Evolutionary conservation across 2,329 filamentous ascomycete genomes (phyloP), one percentile per base, ranked within the genome.

Genomic region (Pyricularia grisea): DNA sequence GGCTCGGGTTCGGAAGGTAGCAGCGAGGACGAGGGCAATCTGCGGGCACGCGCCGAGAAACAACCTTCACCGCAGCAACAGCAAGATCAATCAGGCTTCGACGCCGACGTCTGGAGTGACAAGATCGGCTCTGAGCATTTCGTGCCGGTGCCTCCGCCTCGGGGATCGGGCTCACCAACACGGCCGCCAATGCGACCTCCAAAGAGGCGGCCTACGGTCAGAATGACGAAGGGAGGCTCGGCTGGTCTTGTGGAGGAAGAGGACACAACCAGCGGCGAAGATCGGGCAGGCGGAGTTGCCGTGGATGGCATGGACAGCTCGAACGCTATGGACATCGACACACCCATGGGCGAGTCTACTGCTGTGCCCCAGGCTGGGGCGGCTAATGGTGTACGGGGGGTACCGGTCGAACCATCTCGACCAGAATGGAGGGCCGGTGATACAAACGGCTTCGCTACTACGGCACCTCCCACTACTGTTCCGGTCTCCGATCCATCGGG

Each of bases 321-420:
- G 2, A 85, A 84, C 69, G 86, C 87, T 17, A 90, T 90, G 88
- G 88, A 90, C 71, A 88, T 90, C 67, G 88, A 90, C 73, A 82
- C 84, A 4, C 85, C 86, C 25, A 76, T 76, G 27, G 72, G 72
- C 11, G 72, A 73, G 31, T 68, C 74, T 60, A 72, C 76, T 66
- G 67, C 72, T 65, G 55, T 71, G 28, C 71, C 68, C 30, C 75
- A 71, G 68, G 69, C 71, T 11, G 60, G 74, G 17, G 74, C 77
- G 25, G 69, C 73, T 4, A 77, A 77, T 68, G 75, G 75, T 9
- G 81, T 81, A 25, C 82, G 87, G 33, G 86, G 84, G 55, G 87
- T 88, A 55, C 81, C 82, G 1, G 83, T 88, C 14, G 87, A 88
- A 72, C 87, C 87, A 0, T 83, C 85, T 2, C 81, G 86, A 60